These are phyloP conservation scores for Paraphaeosphaeria sporulosa DNA, from an alignment of 2,329 filamentous ascomycete genomes.

Conservation along the genomic window DNA sequence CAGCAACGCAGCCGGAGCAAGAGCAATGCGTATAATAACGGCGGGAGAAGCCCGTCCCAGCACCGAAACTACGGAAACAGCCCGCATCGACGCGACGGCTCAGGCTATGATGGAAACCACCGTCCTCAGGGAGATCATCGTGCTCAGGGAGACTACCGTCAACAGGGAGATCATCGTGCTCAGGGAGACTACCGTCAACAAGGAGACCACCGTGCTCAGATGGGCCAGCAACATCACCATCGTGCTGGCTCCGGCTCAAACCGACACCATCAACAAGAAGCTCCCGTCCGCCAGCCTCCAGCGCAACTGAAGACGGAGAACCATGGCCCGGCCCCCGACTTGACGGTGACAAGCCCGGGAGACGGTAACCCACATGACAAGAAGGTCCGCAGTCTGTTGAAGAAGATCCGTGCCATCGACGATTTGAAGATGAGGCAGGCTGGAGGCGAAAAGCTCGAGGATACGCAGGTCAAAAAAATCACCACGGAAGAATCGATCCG, in stretches of 20 bases:
- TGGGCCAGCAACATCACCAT: conserved; percentile 35
- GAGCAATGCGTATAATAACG: conserved; percentile 32
- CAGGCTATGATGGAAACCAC: conserved; percentile 34
- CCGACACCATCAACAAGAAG: conserved; percentile 19
- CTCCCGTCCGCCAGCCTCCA: conserved; percentile 25
- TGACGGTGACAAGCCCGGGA: conserved; percentile 63
- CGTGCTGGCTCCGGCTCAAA: conserved; percentile 30
- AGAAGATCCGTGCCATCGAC: conserved; percentile 98
- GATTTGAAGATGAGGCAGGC: conserved; percentile 97
- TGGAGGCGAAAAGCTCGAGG: conserved; percentile 93
- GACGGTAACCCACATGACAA: conserved; percentile 81
- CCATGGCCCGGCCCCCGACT: conserved; percentile 52
- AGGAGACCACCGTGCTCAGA: conserved; percentile 37
- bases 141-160: conserved; percentile 35
- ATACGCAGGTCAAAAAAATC: conserved; percentile 99
- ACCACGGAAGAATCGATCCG: conserved; percentile 83
- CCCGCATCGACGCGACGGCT: conserved; percentile 16
- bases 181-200: too few relatives aligned
- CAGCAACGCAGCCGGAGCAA: conserved; percentile 62
- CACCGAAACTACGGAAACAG: conserved; percentile 37
- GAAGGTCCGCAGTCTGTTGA: conserved; percentile 90
- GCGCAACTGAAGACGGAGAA: conserved; percentile 43
- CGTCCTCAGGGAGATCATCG: conserved; percentile 35
- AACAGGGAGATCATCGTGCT: conserved; percentile 30
- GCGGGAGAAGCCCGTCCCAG: conserved; percentile 38